phyloP scores from a whole-genome alignment of 202 grass and related monocot species.

The Panicum hallii region DNA sequence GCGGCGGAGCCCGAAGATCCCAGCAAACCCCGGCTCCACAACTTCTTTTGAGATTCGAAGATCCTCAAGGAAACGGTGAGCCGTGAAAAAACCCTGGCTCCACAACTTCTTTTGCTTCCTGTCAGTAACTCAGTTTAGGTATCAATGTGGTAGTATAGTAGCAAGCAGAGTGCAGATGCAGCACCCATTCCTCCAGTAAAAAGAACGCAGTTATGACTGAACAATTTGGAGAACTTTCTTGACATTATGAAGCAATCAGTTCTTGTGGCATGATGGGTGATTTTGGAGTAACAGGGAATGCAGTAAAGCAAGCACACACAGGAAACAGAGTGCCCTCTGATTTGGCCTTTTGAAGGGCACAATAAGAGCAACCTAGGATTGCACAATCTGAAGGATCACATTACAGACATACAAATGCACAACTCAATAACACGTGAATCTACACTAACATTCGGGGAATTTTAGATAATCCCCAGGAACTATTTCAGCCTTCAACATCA shows the following conservation, averaged over 20 bases:
- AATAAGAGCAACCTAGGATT: constrained; percentile 33
- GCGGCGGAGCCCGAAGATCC: not conserved
- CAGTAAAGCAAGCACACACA: not conserved
- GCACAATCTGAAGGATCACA: constrained; percentile 28
- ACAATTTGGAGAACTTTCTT: constrained; percentile 16
- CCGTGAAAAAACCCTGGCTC: not conserved
- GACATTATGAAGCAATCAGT: constrained; percentile 37
- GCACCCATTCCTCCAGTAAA: not conserved
- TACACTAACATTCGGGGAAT: constrained; percentile 47
- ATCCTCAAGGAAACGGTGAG: not conserved
- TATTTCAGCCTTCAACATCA: constrained; percentile 38
- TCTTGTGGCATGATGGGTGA: constrained; percentile 29
- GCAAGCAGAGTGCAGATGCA: not conserved
- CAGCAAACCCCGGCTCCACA: not conserved
- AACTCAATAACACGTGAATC: constrained; percentile 25
- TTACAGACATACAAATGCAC: constrained; percentile 33
- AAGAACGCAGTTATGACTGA: not conserved
- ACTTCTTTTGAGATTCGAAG: not conserved
- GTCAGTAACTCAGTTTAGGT: not conserved
- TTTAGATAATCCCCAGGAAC: constrained; percentile 37
- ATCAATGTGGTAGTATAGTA: not conserved
- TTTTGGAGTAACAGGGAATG: constrained; percentile 25
- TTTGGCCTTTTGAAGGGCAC: constrained; percentile 13
- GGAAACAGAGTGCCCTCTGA: constrained; percentile 25
- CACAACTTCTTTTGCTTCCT: not conserved